Conservation (phyloP, 2,329 filamentous ascomycete genomes). For the Penicillium occitanis region DNA sequence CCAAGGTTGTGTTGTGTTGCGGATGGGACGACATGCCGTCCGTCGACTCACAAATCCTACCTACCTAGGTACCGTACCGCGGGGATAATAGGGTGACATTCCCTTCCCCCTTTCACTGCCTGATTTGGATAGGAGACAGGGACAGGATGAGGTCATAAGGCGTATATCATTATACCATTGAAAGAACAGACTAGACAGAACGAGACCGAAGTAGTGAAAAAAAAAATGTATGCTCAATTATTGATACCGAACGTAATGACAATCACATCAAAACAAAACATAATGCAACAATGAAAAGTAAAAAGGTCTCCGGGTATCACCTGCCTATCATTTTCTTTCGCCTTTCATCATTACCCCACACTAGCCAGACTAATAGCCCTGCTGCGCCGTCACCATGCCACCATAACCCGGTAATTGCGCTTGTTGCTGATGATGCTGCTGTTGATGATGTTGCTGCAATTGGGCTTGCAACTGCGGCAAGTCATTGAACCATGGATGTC, state of each 20-base stretch:
- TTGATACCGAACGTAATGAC: background rate
- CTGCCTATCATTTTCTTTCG: constrained; percentile 10
- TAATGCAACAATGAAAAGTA: background rate
- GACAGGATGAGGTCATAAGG: background rate
- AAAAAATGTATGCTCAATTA: background rate
- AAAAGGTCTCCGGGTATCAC: constrained; percentile 12
- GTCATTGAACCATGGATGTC: constrained; percentile 87
- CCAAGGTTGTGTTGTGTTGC: background rate
- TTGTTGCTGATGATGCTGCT: constrained; percentile 34
- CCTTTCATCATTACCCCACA: background rate
- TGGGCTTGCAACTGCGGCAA: constrained; percentile 57
- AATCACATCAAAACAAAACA: background rate
- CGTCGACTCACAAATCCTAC: background rate
- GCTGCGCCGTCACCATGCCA: constrained; percentile 39
- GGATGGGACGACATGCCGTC: background rate
- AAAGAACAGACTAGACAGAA: background rate
- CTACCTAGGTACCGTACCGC: too few relatives aligned
- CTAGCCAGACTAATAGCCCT: constrained; percentile 31
- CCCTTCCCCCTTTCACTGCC: background rate
- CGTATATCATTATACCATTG: background rate
- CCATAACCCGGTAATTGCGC: constrained; percentile 38
- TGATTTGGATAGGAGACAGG: background rate
- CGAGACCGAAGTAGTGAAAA: background rate
- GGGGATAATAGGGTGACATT: background rate
- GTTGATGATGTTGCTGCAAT: constrained; percentile 44